Evolutionary conservation across 2,329 filamentous ascomycete genomes (phyloP), one percentile per base, ranked within the genome.

Genomic region (Fusarium sp.): DNA sequence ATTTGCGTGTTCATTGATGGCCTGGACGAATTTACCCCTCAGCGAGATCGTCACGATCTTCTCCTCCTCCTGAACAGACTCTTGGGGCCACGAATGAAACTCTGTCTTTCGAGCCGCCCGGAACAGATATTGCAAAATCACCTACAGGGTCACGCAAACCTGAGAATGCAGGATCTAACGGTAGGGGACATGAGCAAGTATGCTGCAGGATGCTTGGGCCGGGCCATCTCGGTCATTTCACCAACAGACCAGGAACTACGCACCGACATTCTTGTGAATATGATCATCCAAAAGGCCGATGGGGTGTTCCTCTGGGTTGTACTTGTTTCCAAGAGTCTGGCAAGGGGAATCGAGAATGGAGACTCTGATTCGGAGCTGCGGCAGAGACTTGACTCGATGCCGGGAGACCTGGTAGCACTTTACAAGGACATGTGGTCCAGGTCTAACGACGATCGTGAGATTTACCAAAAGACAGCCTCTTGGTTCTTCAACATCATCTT

Each of bases 1-100:
- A 8, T 65, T 1, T 73, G 73, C 4, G 53, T 74, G 1, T 68
- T 74, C 9, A 14, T 74, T 2, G 71, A 73, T 27, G 69, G 67
- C 0, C 36, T 73, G 0, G 71, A 73, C 33, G 67, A 72, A 27
- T 42, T 68, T 0, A n/a, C 10, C 9, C 18, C 36, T 1, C 18
- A 56, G 0, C 20, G 56, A 9, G 61, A 55, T 0, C 25, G 23
- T 1, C 29, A 38, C 7, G 51, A 55, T 14, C 51, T 55, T 11
- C 33, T 38, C 2, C 10, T 7, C 8, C 18, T 55, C 9, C 6
- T 55, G 3, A 6, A 55, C 1, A 16, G n/a, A 3, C 18, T 55
- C 2, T n/a, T 2, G 16, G 9, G 13, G 8, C 33, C n/a, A 29
- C 10, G 18, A 0, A 6, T 29, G 9, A 55, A 55, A 10, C 20